Conservation (phyloP, 176 grass and related monocot genomes). For the Zoysia pacifica region DNA sequence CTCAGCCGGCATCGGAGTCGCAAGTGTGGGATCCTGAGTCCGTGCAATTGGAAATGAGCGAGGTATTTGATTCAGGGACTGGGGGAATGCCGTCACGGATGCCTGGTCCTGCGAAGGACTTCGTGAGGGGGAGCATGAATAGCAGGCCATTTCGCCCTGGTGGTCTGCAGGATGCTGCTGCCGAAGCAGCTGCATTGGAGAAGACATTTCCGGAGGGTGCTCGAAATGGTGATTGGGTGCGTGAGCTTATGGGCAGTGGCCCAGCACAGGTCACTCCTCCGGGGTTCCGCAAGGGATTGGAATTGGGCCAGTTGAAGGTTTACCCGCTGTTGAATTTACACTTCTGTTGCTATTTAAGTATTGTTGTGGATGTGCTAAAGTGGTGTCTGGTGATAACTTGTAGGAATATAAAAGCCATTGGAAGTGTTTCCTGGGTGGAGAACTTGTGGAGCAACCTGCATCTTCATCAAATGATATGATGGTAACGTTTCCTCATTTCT, state of each 20-base stretch:
- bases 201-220: constrained; percentile 56
- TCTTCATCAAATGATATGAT: constrained; percentile 40
- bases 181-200: constrained; percentile 20
- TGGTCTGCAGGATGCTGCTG: constrained; percentile 46
- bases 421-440: constrained; percentile 43
- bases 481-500: constrained; percentile 16
- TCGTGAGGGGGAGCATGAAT: constrained; percentile 85
- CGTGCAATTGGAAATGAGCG: constrained; percentile 65
- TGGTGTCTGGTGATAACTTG: constrained; percentile 13
- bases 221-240: constrained; percentile 65
- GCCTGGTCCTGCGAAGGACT: constrained; percentile 81
- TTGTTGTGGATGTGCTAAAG: neutral
- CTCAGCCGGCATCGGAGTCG: neutral
- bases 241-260: constrained; percentile 59
- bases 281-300: constrained; percentile 72
- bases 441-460: constrained; percentile 29
- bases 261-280: constrained; percentile 57
- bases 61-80: constrained; percentile 62
- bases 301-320: constrained; percentile 85
- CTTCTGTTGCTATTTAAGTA: constrained; percentile 22
- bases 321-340: neutral
- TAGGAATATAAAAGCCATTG: constrained; percentile 70
- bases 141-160: constrained; percentile 80
- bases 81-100: constrained; percentile 57
- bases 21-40: constrained; percentile 73